Evolutionary conservation across 2,329 filamentous ascomycete species (phyloP).

Genomic region (Stachybotrys echinatus): DNA sequence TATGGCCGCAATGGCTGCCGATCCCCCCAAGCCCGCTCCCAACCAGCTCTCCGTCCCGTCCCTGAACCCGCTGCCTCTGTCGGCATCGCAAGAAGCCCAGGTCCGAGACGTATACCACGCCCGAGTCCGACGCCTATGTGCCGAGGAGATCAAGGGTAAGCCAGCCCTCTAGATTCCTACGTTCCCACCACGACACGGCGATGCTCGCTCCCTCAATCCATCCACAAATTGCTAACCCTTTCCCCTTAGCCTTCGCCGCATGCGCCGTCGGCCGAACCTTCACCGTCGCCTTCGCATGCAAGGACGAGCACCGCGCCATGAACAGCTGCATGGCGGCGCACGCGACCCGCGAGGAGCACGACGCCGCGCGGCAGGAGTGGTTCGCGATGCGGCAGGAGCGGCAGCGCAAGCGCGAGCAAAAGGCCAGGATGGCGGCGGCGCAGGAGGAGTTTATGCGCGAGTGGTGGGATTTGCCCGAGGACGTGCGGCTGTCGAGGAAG

Average conservation of each 20-base stretch:
- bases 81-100: constrained; percentile 74
- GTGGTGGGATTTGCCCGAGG: constrained; percentile 61
- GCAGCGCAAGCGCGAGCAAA: constrained; percentile 59
- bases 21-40: constrained; percentile 26
- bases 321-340: constrained; percentile 88
- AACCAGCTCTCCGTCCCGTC: constrained; percentile 45
- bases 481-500: constrained; percentile 44
- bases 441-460: constrained; percentile 62
- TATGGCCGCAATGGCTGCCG: constrained; percentile 28
- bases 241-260: constrained; percentile 78
- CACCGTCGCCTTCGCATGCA: constrained; percentile 82
- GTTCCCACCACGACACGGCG: neutral
- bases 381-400: constrained; percentile 73
- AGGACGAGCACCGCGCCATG: constrained; percentile 75
- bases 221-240: neutral
- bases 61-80: constrained; percentile 77
- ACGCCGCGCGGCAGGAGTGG: constrained; percentile 90
- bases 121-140: constrained; percentile 70
- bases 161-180: too few relatives aligned
- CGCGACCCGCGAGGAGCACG: constrained; percentile 79
- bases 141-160: constrained; percentile 70
- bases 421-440: constrained; percentile 52
- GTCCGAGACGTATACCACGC: constrained; percentile 78
- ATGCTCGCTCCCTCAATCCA: neutral
- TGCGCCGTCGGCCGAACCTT: constrained; percentile 85